Evolutionary conservation across 352 stramenopile species (phyloP), one percentile per base, ranked within the genome.

Genomic region (Globisporangium recalcitrans): DNA sequence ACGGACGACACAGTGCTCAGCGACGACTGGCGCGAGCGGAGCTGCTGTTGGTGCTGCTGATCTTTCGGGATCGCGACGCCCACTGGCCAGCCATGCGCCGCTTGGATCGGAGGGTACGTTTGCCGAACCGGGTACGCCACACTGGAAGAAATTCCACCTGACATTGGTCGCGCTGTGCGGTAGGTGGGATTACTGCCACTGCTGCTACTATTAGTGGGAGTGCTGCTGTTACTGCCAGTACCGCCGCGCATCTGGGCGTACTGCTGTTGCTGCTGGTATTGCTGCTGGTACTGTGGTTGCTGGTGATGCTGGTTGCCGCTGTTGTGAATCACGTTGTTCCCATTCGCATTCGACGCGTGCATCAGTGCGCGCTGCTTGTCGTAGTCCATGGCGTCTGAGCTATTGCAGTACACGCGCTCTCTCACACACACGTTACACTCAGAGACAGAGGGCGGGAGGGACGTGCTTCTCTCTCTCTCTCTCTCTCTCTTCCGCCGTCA

Each of bases 1-100:
- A 52, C 34, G 16, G 42, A 57, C 9, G 64, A 70, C 7, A 70
- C 64, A 1, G 59, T 66, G 63, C 77, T 86, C 36, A 85, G 58
- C 38, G 81, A 80, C 54, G 78, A 67, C 47, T 86, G 74, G 48
- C 77, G 68, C 13, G 72, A 77, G 52, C 74, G 77, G 53, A 58
- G 61, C n/a, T 62, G 46, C 8, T 31, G 13, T 22, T 49, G 36
- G 1, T 52, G 58, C 38, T 63, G 44, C 40, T 44, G 51, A 22
- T 62, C 59, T 46, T 56, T 62, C 9, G 61, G 55, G 34, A 62
- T 61, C 22, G 34, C 22, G 8, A 68, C 36, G 21, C 58, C 46
- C 7, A 46, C 10, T 16, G 36, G 63, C 19, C 51, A 21, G 34
- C 36, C 19, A 36, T 55, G 52, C n/a, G 8, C n/a, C 10, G 16